Percentiles rank a stretch among this genome's conserved stretches.
These are phyloP conservation scores for Isabelozyma pseudorhagii DNA, from an alignment of 805 yeast genomes.

Conservation along the genomic window DNA sequence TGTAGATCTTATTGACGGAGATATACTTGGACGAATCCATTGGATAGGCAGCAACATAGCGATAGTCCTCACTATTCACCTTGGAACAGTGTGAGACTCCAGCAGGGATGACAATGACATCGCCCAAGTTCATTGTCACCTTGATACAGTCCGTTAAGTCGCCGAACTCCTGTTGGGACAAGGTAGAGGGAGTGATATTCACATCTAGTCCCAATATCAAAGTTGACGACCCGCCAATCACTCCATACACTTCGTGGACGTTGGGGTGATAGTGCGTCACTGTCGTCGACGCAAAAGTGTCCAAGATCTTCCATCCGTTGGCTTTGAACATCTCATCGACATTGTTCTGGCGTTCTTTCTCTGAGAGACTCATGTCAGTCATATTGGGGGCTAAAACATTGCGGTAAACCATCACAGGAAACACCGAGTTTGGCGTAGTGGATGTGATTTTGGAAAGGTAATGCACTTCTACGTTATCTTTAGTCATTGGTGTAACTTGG, in stretches of 20 bases:
- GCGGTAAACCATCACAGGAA: slow-evolving; percentile 4
- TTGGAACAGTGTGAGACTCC: slow-evolving; percentile 8
- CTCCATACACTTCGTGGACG: slow-evolving; percentile 7
- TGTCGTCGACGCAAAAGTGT: neutral
- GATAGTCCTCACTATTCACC: neutral
- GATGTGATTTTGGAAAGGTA: neutral
- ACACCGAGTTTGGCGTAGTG: slow-evolving; percentile 5
- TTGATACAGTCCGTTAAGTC: neutral
- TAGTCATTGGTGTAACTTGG: too few species aligned
- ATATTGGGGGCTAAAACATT: neutral
- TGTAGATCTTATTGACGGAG: neutral
- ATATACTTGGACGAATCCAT: slow-evolving; percentile 1
- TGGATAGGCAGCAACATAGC: slow-evolving; percentile 6
- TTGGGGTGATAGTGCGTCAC: slow-evolving; percentile 6
- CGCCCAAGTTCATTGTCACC: slow-evolving; percentile 2
- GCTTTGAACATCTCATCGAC: neutral
- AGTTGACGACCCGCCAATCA: slow-evolving; percentile 4
- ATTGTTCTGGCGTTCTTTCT: neutral
- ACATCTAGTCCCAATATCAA: slow-evolving; percentile 5
- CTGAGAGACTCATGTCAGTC: neutral
- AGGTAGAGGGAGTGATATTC: neutral
- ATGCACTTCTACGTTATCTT: neutral
- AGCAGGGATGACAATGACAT: slow-evolving; percentile 6
- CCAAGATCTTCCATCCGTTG: slow-evolving; percentile 2
- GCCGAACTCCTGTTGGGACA: neutral